phyloP scores from a whole-genome alignment of 805 yeast species.

The Barnettozyma populi region DNA sequence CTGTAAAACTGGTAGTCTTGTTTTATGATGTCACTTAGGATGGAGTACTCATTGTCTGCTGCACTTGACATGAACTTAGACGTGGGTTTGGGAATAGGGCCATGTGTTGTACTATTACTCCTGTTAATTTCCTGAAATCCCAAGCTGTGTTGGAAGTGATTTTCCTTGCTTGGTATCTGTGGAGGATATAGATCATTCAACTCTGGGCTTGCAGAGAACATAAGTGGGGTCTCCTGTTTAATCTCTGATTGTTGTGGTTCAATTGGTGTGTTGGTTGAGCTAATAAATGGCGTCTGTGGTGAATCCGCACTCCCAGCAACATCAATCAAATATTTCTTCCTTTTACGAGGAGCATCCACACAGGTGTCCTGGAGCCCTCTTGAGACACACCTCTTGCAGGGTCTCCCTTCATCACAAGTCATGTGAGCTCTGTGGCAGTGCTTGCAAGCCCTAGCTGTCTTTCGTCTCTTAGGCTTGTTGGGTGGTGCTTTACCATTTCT shows the following conservation, averaged over 20 bases:
- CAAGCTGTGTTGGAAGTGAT: conserved; percentile 1
- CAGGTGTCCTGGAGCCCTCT: conserved; percentile 68
- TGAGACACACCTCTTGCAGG: conserved; percentile 72
- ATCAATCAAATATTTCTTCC: conserved; percentile 73
- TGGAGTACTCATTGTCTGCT: conserved; percentile 67
- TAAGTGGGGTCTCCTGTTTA: background rate
- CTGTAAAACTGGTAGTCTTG: conserved; percentile 22
- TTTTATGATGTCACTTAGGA: conserved; percentile 58
- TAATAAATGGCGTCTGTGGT: background rate
- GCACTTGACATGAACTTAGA: conserved; percentile 59
- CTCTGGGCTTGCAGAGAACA: background rate
- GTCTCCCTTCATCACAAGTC: conserved; percentile 81
- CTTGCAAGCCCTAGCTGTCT: conserved; percentile 82
- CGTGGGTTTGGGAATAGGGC: background rate
- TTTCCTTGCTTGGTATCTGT: background rate
- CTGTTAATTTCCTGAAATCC: conserved; percentile 2
- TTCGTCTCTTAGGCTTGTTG: conserved; percentile 34
- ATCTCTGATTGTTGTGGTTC: background rate
- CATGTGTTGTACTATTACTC: background rate
- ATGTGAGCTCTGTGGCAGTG: conserved; percentile 90
- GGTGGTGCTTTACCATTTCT: background rate
- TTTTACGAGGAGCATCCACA: conserved; percentile 84
- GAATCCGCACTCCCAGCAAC: conserved; percentile 33
- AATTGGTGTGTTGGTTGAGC: background rate
- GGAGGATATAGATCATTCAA: conserved; percentile 8